These are phyloP conservation scores for Allomyces arbusculus DNA, from an alignment of 192 early-diverging fungal species.

Conservation along the genomic window DNA sequence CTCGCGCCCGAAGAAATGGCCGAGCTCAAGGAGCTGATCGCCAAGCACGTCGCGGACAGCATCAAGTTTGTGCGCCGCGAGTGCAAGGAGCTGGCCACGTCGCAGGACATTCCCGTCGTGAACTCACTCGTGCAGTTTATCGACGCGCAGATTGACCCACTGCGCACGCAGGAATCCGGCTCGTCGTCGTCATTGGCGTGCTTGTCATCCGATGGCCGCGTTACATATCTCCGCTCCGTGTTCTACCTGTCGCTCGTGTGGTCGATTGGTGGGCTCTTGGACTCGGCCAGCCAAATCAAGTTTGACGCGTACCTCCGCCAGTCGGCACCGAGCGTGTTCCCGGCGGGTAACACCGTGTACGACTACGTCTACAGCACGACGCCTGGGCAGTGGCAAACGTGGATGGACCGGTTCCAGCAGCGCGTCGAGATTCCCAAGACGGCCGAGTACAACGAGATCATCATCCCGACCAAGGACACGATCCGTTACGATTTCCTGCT, in stretches of 20 bases:
- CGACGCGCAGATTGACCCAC: slow-evolving; percentile 22
- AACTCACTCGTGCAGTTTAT: slow-evolving; percentile 27
- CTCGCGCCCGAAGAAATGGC: slow-evolving; percentile 9
- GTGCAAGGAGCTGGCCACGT: slow-evolving; percentile 37
- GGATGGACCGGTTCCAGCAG: slow-evolving; percentile 67
- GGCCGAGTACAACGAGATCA: slow-evolving; percentile 72
- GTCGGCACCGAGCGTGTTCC: slow-evolving; percentile 40
- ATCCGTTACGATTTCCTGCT: slow-evolving; percentile 89
- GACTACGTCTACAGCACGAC: slow-evolving; percentile 74
- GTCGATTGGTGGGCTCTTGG: slow-evolving; percentile 83
- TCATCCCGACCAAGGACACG: slow-evolving; percentile 96
- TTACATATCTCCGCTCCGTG: slow-evolving; percentile 60
- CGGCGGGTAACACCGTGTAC: slow-evolving; percentile 43
- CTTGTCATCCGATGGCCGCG: slow-evolving; percentile 54
- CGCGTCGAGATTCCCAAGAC: slow-evolving; percentile 86
- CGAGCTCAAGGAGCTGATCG: slow-evolving; percentile 20
- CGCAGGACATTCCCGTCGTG: slow-evolving; percentile 36
- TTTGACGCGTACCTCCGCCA: slow-evolving; percentile 67
- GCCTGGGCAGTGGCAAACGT: slow-evolving; percentile 69
- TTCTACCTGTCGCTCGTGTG: slow-evolving; percentile 67
- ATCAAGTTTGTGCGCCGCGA: slow-evolving; percentile 18
- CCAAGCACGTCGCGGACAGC: slow-evolving; percentile 16
- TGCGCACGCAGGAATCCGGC: slow-evolving; percentile 4
- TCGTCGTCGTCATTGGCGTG: slow-evolving; percentile 8
- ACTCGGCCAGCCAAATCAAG: slow-evolving; percentile 38